Percentiles rank a stretch among this genome's conserved stretches.
Evolutionary conservation across 805 yeast genomes (phyloP).

Genomic region (Schwanniomyces yamadae): DNA sequence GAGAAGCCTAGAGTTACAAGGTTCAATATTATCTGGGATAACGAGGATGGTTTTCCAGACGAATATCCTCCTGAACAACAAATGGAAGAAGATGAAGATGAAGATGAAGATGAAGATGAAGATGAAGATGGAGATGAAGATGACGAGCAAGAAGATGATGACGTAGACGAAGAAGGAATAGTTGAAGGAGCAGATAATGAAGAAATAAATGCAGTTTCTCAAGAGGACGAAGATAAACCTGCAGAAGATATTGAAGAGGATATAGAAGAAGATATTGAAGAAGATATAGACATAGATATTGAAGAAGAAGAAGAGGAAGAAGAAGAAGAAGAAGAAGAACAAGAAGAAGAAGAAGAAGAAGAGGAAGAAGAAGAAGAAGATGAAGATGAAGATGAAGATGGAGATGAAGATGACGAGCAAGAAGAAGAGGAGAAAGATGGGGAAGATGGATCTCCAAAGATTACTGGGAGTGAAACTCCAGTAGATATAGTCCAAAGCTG

Average conservation of each 20-base stretch:
- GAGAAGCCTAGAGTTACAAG: constrained; percentile 97
- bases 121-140: constrained; percentile 58
- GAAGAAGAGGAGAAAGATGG: constrained; percentile 32
- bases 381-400: constrained; percentile 35
- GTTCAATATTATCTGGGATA: constrained; percentile 96
- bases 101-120: constrained; percentile 55
- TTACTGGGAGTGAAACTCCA: constrained; percentile 11
- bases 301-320: constrained; percentile 9
- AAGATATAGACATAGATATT: constrained; percentile 13
- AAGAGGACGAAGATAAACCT: constrained; percentile 28
- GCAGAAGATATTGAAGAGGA: constrained; percentile 21
- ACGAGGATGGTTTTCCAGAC: constrained; percentile 59
- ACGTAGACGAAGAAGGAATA: constrained; percentile 48
- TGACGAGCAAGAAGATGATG: constrained; percentile 46
- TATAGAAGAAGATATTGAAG: constrained; percentile 14
- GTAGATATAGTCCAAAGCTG: constrained; percentile 8
- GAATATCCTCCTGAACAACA: constrained; percentile 79
- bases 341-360: constrained; percentile 3
- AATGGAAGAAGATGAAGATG: constrained; percentile 61
- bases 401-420: constrained; percentile 35
- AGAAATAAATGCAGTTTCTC: no score
- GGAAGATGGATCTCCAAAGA: constrained; percentile 1
- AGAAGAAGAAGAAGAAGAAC: background rate
- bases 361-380: constrained; percentile 1
- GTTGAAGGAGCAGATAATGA: constrained; percentile 39